Base-by-base conservation (phyloP, 2,329 filamentous ascomycete species). In the Paraphaeosphaeria sporulosa region DNA sequence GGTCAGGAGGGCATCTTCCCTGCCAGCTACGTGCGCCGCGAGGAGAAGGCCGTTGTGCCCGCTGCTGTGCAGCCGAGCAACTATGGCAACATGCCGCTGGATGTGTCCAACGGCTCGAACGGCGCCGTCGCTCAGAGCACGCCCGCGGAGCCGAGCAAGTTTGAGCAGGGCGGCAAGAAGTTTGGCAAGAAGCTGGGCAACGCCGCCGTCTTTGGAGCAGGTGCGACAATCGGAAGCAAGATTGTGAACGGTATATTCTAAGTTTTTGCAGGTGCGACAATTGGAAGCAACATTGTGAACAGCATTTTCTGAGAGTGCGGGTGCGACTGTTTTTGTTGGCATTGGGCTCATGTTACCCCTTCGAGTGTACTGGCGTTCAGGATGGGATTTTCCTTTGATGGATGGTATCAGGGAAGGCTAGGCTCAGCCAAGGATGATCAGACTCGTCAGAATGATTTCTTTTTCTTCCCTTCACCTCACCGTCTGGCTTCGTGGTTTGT, bases 131-230 rank as follows among this genome's bases (percentile, higher is more conserved):
- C 10, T 40, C 51, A 40, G 36, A 55, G 54, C 43, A 52, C 57
- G 10, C 81, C 81, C 13, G 83, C 82, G 36, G 81, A 82, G 46
- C 83, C 81, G 9, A 84, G 83, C 74, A 95, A 95, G 82, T 82
- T 89, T 17, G 85, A 88, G 64, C 85, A 92, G 78, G 86, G 89
- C 58, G 93, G 92, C 58, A 97, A 97, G 88, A 97, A 97, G 82
- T 91, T 97, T 79, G 94, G 94, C 67, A 96, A 96, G 87, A 98
- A 97, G 84, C 78, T 94, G 73, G 94, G 94, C 36, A 89, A 90
- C 76, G 87, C 87, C 47, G 93, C 93, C 30, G 93, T 97, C 68
- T 96, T 96, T 71, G 94, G 94, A 77, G 94, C 94, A 50, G 94
- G 94, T 78, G 94, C 94, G 51, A 95, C 92, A 1, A 90, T 97